Conservation (phyloP, 2,329 filamentous ascomycete genomes). For the Acrocalymma vagum region DNA sequence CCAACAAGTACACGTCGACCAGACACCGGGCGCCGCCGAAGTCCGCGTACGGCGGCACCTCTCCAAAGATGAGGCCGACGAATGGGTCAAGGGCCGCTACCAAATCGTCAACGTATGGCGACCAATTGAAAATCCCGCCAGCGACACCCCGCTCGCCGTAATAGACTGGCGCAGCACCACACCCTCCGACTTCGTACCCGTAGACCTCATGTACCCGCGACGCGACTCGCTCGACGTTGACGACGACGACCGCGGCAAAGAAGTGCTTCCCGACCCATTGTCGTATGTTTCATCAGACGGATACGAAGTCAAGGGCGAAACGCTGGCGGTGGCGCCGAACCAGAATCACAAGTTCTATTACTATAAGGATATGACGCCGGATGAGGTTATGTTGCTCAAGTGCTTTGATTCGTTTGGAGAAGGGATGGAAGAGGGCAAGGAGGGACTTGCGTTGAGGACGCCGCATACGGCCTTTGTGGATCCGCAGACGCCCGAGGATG, state of each 20-base stretch:
- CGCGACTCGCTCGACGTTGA: slow-evolving; percentile 49
- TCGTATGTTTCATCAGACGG: slow-evolving; percentile 62
- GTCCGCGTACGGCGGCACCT: slow-evolving; percentile 70
- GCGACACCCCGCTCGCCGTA: slow-evolving; percentile 73
- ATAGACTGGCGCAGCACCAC: slow-evolving; percentile 69
- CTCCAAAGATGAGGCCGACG: slow-evolving; percentile 62
- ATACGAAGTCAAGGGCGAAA: slow-evolving; percentile 71
- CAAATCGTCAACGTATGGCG: slow-evolving; percentile 78
- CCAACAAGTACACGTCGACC: slow-evolving; percentile 76
- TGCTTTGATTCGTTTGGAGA: slow-evolving; percentile 57
- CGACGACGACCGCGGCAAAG: slow-evolving; percentile 67
- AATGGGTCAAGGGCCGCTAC: slow-evolving; percentile 65
- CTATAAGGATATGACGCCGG: slow-evolving; percentile 71
- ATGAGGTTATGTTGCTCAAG: slow-evolving; percentile 63
- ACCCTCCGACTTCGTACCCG: slow-evolving; percentile 65
- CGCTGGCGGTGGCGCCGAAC: slow-evolving; percentile 66
- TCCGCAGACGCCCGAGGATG: slow-evolving; percentile 60
- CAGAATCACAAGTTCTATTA: slow-evolving; percentile 70
- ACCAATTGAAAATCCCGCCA: slow-evolving; percentile 69
- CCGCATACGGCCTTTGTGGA: slow-evolving; percentile 74
- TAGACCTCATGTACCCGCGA: slow-evolving; percentile 70
- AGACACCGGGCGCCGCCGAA: slow-evolving; percentile 70
- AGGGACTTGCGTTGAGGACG: slow-evolving; percentile 53
- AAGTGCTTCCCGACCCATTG: slow-evolving; percentile 60
- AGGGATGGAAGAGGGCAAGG: slow-evolving; percentile 48